Conservation (phyloP, 176 grass and related monocot genomes). For the Musa acuminata region DNA sequence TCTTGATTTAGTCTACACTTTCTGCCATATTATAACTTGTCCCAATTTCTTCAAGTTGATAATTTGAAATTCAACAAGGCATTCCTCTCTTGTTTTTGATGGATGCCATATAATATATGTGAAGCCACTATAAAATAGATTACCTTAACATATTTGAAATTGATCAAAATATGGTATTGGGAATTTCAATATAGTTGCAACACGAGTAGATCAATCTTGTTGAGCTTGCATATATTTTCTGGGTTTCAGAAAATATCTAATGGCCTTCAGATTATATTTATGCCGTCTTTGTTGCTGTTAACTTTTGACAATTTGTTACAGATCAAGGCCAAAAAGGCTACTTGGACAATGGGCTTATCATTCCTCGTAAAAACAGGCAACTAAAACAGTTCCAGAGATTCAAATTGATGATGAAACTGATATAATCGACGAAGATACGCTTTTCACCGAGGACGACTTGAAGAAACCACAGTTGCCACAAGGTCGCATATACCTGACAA, state of each 20-base stretch:
- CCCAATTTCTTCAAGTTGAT: no score
- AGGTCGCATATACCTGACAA: constrained; percentile 29
- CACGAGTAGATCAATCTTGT: background rate
- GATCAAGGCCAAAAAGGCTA: constrained; percentile 81
- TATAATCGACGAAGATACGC: constrained; percentile 86
- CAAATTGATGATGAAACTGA: constrained; percentile 60
- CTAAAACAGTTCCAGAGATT: constrained; percentile 67
- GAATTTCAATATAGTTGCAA: background rate
- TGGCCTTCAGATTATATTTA: background rate
- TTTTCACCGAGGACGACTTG: constrained; percentile 85
- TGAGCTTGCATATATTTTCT: background rate
- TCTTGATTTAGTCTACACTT: background rate
- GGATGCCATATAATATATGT: no score
- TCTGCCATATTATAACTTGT: background rate
- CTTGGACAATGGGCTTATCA: constrained; percentile 75
- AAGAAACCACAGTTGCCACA: constrained; percentile 82
- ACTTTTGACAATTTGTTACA: constrained; percentile 9
- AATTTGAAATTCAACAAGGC: no score
- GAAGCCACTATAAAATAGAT: no score
- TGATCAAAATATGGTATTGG: no score
- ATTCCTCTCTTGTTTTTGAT: no score
- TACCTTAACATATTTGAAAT: no score
- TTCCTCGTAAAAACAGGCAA: constrained; percentile 56
- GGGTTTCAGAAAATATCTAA: no score
- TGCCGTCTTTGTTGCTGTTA: background rate